phyloP scores from a whole-genome alignment of 495 filamentous ascomycete genomes.

The Hamigera avellanea region DNA sequence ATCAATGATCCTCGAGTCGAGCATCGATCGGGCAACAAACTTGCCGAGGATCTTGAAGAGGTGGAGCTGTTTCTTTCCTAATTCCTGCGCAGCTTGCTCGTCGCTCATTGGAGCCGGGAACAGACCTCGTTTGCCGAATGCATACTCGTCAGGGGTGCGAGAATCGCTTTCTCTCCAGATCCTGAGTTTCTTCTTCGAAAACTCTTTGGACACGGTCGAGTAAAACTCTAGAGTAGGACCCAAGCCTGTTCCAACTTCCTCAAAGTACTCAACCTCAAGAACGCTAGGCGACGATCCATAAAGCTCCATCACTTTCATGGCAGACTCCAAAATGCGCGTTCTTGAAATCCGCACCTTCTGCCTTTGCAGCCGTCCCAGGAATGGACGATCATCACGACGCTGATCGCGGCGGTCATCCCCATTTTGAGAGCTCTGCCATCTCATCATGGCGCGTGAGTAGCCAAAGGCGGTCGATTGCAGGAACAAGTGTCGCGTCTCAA shows the following conservation, averaged over 20 bases:
- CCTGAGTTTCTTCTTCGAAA: constrained; percentile 91
- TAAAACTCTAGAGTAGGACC: constrained; percentile 98
- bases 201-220: constrained; percentile 94
- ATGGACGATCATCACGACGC: constrained; percentile 77
- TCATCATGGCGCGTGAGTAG: constrained; percentile 92
- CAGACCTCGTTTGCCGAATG: constrained; percentile 72
- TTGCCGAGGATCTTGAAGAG: constrained; percentile 92
- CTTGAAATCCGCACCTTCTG: constrained; percentile 97
- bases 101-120: constrained; percentile 91
- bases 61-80: constrained; percentile 71
- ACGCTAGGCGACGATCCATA: constrained; percentile 94
- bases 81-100: constrained; percentile 58
- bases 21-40: constrained; percentile 96
- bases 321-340: constrained; percentile 86
- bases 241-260: constrained; percentile 93
- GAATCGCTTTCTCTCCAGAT: constrained; percentile 91
- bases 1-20: constrained; percentile 96
- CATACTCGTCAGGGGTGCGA: constrained; percentile 65
- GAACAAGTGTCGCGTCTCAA: constrained; percentile 96
- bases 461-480: constrained; percentile 96
- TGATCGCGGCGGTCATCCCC: constrained; percentile 74
- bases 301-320: constrained; percentile 98
- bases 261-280: constrained; percentile 96
- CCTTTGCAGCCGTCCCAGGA: constrained; percentile 85
- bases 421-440: constrained; percentile 89